A percentile compares a stretch with the other conserved stretches of the same genome.
These are phyloP conservation scores for Microcera coccophila DNA, from an alignment of 2,329 filamentous ascomycete genomes.

Conservation along the genomic window DNA sequence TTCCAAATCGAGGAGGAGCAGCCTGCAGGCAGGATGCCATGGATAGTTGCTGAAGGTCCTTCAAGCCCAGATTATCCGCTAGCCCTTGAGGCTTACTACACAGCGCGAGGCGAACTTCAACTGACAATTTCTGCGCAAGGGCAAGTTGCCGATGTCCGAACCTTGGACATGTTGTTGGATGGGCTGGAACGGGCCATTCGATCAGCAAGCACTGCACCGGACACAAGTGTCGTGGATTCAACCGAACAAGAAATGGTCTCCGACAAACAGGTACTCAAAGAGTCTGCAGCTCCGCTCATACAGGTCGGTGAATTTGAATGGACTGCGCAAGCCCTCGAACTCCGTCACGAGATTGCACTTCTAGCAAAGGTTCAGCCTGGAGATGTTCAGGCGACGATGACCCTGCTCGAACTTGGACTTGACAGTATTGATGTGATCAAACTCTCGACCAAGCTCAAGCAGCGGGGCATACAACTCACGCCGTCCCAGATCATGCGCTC, in stretches of 20 bases:
- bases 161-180: constrained; percentile 33
- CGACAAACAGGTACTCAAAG: not conserved
- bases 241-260: not conserved
- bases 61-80: constrained; percentile 66
- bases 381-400: constrained; percentile 54
- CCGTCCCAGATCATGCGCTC: constrained; percentile 75
- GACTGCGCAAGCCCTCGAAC: constrained; percentile 47
- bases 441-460: constrained; percentile 67
- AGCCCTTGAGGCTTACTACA: constrained; percentile 68
- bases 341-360: constrained; percentile 60
- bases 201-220: constrained; percentile 8
- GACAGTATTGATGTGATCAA: constrained; percentile 93
- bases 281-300: constrained; percentile 31
- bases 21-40: constrained; percentile 40
- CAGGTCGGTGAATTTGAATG: constrained; percentile 49
- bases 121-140: constrained; percentile 59
- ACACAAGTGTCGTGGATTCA: constrained; percentile 8
- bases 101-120: constrained; percentile 43
- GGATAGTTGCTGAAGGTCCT: constrained; percentile 50
- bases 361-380: constrained; percentile 53
- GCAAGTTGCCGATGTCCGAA: constrained; percentile 29
- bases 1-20: constrained; percentile 58
- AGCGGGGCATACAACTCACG: constrained; percentile 54
- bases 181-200: constrained; percentile 31
- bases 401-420: constrained; percentile 76